Evolutionary conservation across 352 stramenopile genomes (phyloP).

Genomic region (Phytophthora cactorum): DNA sequence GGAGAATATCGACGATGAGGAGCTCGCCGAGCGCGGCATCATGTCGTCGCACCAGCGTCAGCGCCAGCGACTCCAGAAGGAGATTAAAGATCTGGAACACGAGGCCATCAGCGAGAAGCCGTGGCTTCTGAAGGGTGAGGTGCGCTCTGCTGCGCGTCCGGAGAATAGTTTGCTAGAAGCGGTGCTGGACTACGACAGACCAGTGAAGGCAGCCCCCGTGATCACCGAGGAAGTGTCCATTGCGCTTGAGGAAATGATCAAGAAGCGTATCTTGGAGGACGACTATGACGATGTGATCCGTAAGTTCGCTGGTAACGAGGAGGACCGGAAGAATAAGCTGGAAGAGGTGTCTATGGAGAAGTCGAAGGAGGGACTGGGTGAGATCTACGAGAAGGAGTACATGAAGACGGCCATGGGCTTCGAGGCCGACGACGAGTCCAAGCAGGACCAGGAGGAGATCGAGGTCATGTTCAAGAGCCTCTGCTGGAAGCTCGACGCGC

Average conservation of each 20-base stretch:
- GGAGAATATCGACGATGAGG: slow-evolving; percentile 64
- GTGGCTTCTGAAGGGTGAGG: slow-evolving; percentile 94
- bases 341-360: slow-evolving; percentile 95
- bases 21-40: slow-evolving; percentile 79
- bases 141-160: slow-evolving; percentile 83
- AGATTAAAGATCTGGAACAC: slow-evolving; percentile 90
- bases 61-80: slow-evolving; percentile 66
- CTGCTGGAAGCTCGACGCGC: slow-evolving; percentile 94
- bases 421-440: slow-evolving; percentile 91
- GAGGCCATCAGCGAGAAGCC: slow-evolving; percentile 93
- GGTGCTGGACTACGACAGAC: slow-evolving; percentile 94
- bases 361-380: slow-evolving; percentile 89
- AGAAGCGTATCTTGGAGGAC: slow-evolving; percentile 94
- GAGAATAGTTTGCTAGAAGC: slow-evolving; percentile 94
- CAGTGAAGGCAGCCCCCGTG: slow-evolving; percentile 91
- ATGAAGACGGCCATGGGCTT: slow-evolving; percentile 95
- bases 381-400: slow-evolving; percentile 97
- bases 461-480: slow-evolving; percentile 94
- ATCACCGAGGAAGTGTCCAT: slow-evolving; percentile 94
- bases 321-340: slow-evolving; percentile 85
- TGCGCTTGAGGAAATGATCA: slow-evolving; percentile 94
- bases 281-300: slow-evolving; percentile 95
- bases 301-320: slow-evolving; percentile 83
- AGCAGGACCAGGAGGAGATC: slow-evolving; percentile 94
- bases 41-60: slow-evolving; percentile 83